Base-by-base conservation (phyloP, 164 flowering plant species). In the Hamamelis virginiana region DNA sequence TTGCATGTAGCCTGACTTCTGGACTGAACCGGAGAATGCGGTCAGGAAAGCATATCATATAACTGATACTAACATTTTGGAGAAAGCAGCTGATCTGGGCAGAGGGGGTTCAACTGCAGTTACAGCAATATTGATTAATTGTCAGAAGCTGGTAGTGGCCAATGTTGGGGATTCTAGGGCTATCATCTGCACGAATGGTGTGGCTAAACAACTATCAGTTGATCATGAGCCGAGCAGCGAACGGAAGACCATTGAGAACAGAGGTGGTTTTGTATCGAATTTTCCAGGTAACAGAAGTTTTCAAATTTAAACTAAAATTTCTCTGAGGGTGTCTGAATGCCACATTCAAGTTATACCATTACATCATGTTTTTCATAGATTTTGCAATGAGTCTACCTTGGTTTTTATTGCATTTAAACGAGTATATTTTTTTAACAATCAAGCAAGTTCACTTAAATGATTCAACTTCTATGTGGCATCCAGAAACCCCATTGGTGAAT, bases 81-180 rank as follows among this genome's bases (percentile, higher is more conserved):
- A 87, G 33, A 85, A 92, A 75, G 83, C 89, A 53, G 84, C 61
- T 65, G 88, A 89, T 63, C 77, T 88, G 71, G 96, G 97, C 10
- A 85, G 72, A 76, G 98, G 98, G 12, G 98, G 98, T 62, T 95
- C 98, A 48, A 94, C 98, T 62, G 97, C 98, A 12, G 97, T 92
- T 56, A 95, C 98, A 21, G 97, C 97, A 41, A 89, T 91, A 69
- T 70, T 95, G 59, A 85, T 95, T n/a, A 78, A 92, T 73, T 85
- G 98, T 59, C 79, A 84, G 59, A 89, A 84, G 73, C 75, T 95
- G 66, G 84, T 91, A 8, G 91, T 92, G 25, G 97, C 96, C 41
- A 95, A 92, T 82, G 87, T 91, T 60, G 97, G 97, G 51, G 97
- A 95, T 76, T 92, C 97, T 47, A 85, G 96, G 16, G 98, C 97